Conservation (phyloP, 257 asterid genomes). For the Sherardia arvensis region DNA sequence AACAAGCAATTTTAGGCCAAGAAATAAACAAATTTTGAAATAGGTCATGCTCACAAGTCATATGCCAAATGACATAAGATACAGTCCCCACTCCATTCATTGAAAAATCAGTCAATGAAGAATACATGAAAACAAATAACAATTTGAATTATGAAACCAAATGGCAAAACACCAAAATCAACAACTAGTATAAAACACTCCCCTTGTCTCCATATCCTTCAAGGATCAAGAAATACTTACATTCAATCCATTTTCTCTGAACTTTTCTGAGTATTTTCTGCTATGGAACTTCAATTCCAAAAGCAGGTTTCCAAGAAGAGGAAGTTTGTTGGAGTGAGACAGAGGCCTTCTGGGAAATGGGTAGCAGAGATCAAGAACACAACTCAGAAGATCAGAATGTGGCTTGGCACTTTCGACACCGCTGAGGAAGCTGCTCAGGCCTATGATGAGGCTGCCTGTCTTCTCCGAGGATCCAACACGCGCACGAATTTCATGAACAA, state of each 20-base stretch:
- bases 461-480: slow-evolving; percentile 68
- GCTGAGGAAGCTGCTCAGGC: slow-evolving; percentile 91
- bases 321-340: slow-evolving; percentile 79
- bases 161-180: slow-evolving; percentile 21
- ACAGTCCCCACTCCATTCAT: slow-evolving; percentile 18
- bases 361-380: slow-evolving; percentile 89
- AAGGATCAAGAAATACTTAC: slow-evolving; percentile 7
- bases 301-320: slow-evolving; percentile 22
- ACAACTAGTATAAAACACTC: slow-evolving; percentile 27
- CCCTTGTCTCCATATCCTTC: slow-evolving; percentile 23
- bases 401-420: slow-evolving; percentile 82
- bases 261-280: neutral
- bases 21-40: neutral
- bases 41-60: slow-evolving; percentile 43
- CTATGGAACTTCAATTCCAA: slow-evolving; percentile 46
- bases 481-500: slow-evolving; percentile 61
- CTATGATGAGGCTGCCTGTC: slow-evolving; percentile 80
- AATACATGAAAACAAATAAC: slow-evolving; percentile 1
- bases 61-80: slow-evolving; percentile 13
- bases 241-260: slow-evolving; percentile 4
- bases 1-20: slow-evolving; percentile 15
- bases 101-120: slow-evolving; percentile 46
- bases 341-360: slow-evolving; percentile 87
- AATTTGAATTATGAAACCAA: slow-evolving; percentile 13
- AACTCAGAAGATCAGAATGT: slow-evolving; percentile 81